Conservation (phyloP, 2,329 filamentous ascomycete species). For the Colletotrichum chlorophyti region DNA sequence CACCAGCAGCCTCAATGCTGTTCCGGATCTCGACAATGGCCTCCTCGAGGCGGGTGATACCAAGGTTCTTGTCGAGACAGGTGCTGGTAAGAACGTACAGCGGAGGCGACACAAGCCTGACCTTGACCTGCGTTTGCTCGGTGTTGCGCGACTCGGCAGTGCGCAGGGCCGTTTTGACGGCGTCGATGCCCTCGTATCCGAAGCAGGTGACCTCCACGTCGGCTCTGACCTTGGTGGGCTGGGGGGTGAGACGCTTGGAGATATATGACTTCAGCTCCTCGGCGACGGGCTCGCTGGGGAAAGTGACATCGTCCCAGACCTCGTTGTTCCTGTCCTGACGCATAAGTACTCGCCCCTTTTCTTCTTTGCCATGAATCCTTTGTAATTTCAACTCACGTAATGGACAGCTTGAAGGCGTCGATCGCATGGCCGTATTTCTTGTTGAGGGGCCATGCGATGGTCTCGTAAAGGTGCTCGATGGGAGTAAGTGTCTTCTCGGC, state of each 20-base stretch:
- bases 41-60: slow-evolving; percentile 84
- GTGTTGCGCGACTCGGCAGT: slow-evolving; percentile 94
- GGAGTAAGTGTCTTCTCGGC: slow-evolving; percentile 94
- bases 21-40: slow-evolving; percentile 87
- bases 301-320: slow-evolving; percentile 92
- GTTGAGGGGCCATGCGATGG: slow-evolving; percentile 96
- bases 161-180: slow-evolving; percentile 91
- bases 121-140: slow-evolving; percentile 92
- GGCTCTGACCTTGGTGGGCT: slow-evolving; percentile 98
- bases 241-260: slow-evolving; percentile 93
- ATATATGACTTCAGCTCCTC: slow-evolving; percentile 96
- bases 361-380: too few species aligned
- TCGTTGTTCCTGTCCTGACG: slow-evolving; percentile 75
- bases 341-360: neutral
- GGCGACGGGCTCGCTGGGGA: slow-evolving; percentile 83
- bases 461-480: slow-evolving; percentile 94
- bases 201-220: slow-evolving; percentile 97
- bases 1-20: slow-evolving; percentile 80
- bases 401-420: slow-evolving; percentile 98
- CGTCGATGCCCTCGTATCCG: slow-evolving; percentile 97
- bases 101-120: slow-evolving; percentile 96
- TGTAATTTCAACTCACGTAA: slow-evolving; percentile 70
- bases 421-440: slow-evolving; percentile 96
- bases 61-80: slow-evolving; percentile 89
- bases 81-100: slow-evolving; percentile 96